phyloP scores from a whole-genome alignment of 192 early-diverging fungal genomes.

The Dimargaris cristalligena region DNA sequence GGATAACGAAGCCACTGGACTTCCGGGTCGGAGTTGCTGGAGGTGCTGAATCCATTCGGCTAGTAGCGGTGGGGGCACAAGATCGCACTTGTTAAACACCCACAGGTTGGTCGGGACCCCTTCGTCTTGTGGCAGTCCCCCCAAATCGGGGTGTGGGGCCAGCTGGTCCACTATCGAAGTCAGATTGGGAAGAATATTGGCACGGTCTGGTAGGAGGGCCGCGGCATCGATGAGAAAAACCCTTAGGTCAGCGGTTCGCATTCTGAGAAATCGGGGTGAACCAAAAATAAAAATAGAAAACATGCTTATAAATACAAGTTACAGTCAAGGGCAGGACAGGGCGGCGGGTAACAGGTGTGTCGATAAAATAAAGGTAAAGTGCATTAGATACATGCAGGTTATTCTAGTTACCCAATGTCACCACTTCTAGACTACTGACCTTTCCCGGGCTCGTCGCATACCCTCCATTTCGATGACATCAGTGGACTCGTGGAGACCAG shows the following conservation, averaged over 20 bases:
- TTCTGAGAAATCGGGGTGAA: background rate
- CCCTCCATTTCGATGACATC: constrained; percentile 55
- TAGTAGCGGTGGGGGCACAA: background rate
- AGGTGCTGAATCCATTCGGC: constrained; percentile 5
- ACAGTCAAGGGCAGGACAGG: too few species aligned
- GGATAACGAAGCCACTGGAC: constrained; percentile 16
- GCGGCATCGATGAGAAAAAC: constrained; percentile 36
- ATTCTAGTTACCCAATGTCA: background rate
- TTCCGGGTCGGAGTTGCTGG: background rate
- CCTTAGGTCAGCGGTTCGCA: constrained; percentile 40
- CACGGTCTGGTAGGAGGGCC: too few species aligned
- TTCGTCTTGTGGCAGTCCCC: too few species aligned
- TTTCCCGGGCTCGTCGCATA: constrained; percentile 36
- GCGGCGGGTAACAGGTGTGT: too few species aligned
- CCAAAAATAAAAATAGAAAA: constrained; percentile 7
- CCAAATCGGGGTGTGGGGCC: too few species aligned
- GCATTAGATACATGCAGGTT: background rate
- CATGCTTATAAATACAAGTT: background rate
- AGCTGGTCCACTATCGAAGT: too few species aligned
- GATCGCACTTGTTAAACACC: constrained; percentile 1
- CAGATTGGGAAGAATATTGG: too few species aligned
- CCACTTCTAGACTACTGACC: constrained; percentile 12
- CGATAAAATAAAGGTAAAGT: too few species aligned
- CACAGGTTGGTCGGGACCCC: too few species aligned
- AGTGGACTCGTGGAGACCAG: constrained; percentile 37